phyloP scores from a whole-genome alignment of 2,329 filamentous ascomycete species.

The Capronia coronata region DNA sequence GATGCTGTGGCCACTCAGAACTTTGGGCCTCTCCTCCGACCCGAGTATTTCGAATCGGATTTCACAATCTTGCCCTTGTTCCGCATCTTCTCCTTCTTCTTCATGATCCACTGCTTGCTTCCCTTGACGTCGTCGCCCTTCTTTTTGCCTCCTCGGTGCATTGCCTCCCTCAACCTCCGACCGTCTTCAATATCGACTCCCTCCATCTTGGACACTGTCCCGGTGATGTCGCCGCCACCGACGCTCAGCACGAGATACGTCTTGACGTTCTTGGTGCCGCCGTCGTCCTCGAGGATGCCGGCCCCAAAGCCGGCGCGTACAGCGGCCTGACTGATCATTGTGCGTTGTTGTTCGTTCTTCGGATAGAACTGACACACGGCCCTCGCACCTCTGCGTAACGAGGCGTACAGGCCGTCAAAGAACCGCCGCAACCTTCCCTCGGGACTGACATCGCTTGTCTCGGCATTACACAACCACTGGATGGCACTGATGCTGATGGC shows the following conservation, averaged over 20 bases:
- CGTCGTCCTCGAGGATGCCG: slow-evolving; percentile 89
- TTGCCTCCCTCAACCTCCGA: slow-evolving; percentile 42
- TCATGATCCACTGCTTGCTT: slow-evolving; percentile 46
- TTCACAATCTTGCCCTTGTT: slow-evolving; percentile 93
- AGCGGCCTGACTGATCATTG: slow-evolving; percentile 85
- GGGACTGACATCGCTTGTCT: slow-evolving; percentile 59
- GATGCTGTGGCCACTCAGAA: slow-evolving; percentile 51
- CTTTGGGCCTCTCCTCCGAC: slow-evolving; percentile 70
- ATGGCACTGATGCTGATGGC: slow-evolving; percentile 91
- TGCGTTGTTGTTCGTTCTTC: slow-evolving; percentile 84
- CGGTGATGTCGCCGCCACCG: slow-evolving; percentile 81
- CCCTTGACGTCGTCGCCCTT: slow-evolving; percentile 47
- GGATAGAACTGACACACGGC: slow-evolving; percentile 98
- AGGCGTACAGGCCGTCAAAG: slow-evolving; percentile 86
- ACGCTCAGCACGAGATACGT: slow-evolving; percentile 93
- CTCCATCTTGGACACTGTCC: slow-evolving; percentile 82
- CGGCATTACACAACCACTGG: slow-evolving; percentile 98
- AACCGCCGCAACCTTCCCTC: slow-evolving; percentile 73
- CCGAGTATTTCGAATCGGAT: slow-evolving; percentile 85
- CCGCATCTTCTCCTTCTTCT: slow-evolving; percentile 85
- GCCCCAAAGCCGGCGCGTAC: slow-evolving; percentile 93
- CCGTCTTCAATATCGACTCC: slow-evolving; percentile 74
- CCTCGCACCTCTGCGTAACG: slow-evolving; percentile 71
- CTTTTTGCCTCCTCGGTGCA: slow-evolving; percentile 42
- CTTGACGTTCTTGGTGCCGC: slow-evolving; percentile 92